A percentile compares a stretch with the other conserved stretches of the same genome.
Evolutionary conservation across 306 rosid genomes (phyloP).

Genomic region (Acacia melanoxylon): DNA sequence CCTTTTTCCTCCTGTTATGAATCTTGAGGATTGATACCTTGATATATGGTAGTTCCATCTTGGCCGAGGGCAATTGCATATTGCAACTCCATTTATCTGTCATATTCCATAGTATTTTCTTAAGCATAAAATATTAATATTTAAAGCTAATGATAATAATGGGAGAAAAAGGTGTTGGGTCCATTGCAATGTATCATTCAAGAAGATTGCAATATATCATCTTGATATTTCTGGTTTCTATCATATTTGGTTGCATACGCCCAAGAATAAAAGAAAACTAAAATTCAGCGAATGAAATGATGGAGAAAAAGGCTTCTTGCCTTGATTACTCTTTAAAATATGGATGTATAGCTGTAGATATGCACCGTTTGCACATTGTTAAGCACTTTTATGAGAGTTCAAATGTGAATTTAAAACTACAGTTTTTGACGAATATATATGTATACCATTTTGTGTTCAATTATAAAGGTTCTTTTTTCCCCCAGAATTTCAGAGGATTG

Average conservation of each 20-base stretch:
- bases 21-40: background rate
- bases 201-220: background rate
- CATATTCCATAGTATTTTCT: slow-evolving; percentile 17
- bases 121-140: background rate
- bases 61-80: background rate
- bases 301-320: slow-evolving; percentile 5
- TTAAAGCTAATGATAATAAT: slow-evolving; percentile 10
- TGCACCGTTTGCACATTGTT: background rate
- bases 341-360: slow-evolving; percentile 1
- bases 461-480: slow-evolving; percentile 1
- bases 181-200: no score
- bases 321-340: background rate
- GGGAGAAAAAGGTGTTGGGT: background rate
- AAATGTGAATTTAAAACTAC: background rate
- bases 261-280: background rate
- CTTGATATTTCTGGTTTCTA: background rate
- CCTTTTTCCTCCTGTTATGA: background rate
- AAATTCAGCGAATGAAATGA: background rate
- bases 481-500: slow-evolving; percentile 90
- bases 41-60: background rate
- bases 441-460: slow-evolving; percentile 23
- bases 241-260: background rate
- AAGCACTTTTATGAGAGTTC: background rate
- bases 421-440: background rate
- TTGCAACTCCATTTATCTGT: background rate